These are phyloP conservation scores for Gyrodon lividus DNA, from an alignment of 768 basidiomycete species.

Conservation along the genomic window DNA sequence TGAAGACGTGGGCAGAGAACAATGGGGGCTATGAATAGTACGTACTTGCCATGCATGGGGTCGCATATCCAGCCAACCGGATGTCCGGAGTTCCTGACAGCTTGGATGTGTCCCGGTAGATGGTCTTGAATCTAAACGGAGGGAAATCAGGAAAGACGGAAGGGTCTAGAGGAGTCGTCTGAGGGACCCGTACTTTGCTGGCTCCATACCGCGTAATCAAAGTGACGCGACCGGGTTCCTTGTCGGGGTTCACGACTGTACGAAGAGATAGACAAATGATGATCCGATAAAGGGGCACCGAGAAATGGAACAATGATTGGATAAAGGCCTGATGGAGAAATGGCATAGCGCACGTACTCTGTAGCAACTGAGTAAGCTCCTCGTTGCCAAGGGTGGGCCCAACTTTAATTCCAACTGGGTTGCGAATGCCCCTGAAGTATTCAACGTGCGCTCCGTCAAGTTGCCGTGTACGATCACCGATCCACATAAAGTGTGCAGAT, in stretches of 20 bases:
- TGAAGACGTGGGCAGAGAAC: neutral
- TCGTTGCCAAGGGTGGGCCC: constrained; percentile 82
- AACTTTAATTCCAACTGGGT: constrained; percentile 95
- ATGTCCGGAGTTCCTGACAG: constrained; percentile 77
- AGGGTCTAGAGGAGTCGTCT: neutral
- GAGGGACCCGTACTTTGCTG: constrained; percentile 52
- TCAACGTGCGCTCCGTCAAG: constrained; percentile 93
- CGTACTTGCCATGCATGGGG: constrained; percentile 98
- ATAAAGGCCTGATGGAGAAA: neutral
- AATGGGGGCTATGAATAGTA: constrained; percentile 12
- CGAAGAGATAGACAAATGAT: neutral
- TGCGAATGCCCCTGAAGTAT: constrained; percentile 88
- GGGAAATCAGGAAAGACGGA: constrained; percentile 1
- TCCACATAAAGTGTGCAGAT: constrained; percentile 94
- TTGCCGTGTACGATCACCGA: constrained; percentile 94
- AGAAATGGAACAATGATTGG: neutral
- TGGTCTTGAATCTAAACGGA: constrained; percentile 62
- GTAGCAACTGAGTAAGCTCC: constrained; percentile 74
- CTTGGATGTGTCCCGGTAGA: constrained; percentile 77
- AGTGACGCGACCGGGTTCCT: constrained; percentile 80
- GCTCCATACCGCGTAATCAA: constrained; percentile 95
- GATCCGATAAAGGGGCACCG: neutral
- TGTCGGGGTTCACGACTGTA: constrained; percentile 83
- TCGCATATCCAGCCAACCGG: constrained; percentile 95
- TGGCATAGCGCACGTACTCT: constrained; percentile 50